Evolutionary conservation across 768 basidiomycete species (phyloP), one percentile per base, ranked within the genome.

Genomic region (Exidia glandulosa): DNA sequence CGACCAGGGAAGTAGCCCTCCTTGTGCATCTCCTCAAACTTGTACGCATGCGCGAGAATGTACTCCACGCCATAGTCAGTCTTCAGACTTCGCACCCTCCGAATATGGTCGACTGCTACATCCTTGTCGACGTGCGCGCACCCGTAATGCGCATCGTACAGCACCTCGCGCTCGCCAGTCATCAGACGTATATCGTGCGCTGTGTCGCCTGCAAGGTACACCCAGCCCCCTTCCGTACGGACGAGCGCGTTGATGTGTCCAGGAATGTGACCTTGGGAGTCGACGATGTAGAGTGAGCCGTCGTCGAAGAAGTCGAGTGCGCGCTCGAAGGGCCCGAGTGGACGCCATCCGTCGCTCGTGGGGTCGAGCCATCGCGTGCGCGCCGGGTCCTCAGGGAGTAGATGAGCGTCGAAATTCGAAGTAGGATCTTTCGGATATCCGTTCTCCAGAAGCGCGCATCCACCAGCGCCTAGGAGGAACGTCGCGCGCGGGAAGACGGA

Each of bases 221-320:
- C 71, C 83, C 83, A 85, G n/a, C 77, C 50, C 4, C 41, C 16
- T n/a, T 45, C 6, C 2, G 80, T 83, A 55, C 83, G 80, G 4
- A 73, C 80, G 12, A 83, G 75, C 32, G 79, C 61, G 62, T 79
- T 82, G 59, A 84, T 63, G 59, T 85, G 83, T 0, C 84, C 84
- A 1, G 71, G 68, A 31, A 82, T 65, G 66, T 85, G 83, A 0
- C n/a, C n/a, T n/a, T n/a, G n/a, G n/a, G n/a, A n/a, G 0, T 85
- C 79, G 60, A 85, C 66, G 62, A 85, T 73, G 64, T 81, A 84
- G 36, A 83, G 66, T n/a, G n/a, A n/a, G n/a, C n/a, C n/a, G 63
- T 86, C 83, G 23, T 75, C 75, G 63, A 77, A 83, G 64, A 75
- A 77, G 69, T 85, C 81, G 23, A 77, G 64, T 3, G 79, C 78